Base-by-base conservation (phyloP, 106 monocot genomes). In the Acorus gramineus region DNA sequence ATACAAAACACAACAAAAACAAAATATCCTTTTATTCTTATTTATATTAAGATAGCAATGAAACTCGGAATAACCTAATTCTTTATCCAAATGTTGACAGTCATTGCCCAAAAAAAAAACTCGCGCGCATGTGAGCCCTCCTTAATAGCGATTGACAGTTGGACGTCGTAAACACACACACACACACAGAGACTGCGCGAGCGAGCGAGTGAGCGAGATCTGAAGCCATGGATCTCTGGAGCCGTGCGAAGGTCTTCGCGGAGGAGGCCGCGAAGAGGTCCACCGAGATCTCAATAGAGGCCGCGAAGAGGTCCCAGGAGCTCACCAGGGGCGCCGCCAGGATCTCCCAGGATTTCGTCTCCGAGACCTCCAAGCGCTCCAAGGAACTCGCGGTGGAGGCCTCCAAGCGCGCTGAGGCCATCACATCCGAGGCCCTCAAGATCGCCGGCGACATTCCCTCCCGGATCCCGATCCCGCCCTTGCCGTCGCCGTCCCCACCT, bases 231-330 rank as follows among this genome's bases (percentile, higher is more conserved):
- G 91, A 98, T 85, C 78, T 98, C 55, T 98, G 96, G 91, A 66
- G 73, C 56, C 65, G 75, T 51, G 91, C 91, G 9, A 74, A 75
- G 62, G 72, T 72, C 3, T 98, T 98, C 66, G 96, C 96, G 4
- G 90, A 83, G 70, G 96, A 95, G 61, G 84, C 94, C 11, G 94
- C 86, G 59, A 92, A 82, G 81, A 66, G 68, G 49, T 86, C 91
- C 52, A 81, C 84, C 66, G 91, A 84, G 76, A 69, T 89, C 81
- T 84, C 85, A 46, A 50, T 43, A 52, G 89, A 80, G 73, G 87
- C 91, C 4, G 85, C 85, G 44, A 86, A 84, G 79, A 63, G 71
- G 44, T 93, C 92, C 47, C 85, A 89, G 63, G 84, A 82, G 65
- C 79, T 86, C 59, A 81, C 86, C n/a, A 67, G 71, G 57, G 86